These are phyloP conservation scores for Plasmopara viticola DNA, from an alignment of 352 stramenopile species.

Conservation along the genomic window DNA sequence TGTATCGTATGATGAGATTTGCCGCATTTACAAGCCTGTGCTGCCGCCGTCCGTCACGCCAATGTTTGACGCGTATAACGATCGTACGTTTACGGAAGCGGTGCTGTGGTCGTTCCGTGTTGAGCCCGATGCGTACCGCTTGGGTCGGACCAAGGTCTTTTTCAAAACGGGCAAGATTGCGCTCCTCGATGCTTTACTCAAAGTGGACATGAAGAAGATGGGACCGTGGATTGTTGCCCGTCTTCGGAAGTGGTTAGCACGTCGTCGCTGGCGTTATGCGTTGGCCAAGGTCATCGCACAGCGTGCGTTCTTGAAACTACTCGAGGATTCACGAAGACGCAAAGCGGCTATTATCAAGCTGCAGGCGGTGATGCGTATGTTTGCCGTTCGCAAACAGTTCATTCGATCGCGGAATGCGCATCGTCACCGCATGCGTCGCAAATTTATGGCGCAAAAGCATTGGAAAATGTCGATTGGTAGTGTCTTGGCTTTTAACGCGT, in stretches of 20 bases:
- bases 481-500: constrained; percentile 59
- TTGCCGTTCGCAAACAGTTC: constrained; percentile 78
- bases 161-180: constrained; percentile 91
- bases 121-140: constrained; percentile 74
- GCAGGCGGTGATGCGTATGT: constrained; percentile 84
- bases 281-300: constrained; percentile 81
- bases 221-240: constrained; percentile 79
- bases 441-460: constrained; percentile 62
- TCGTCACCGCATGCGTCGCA: constrained; percentile 57
- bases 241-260: constrained; percentile 78
- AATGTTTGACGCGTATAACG: constrained; percentile 80
- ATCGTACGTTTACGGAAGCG: constrained; percentile 82
- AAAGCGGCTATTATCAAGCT: constrained; percentile 77
- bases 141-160: constrained; percentile 88
- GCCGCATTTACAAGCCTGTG: constrained; percentile 80
- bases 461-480: constrained; percentile 64
- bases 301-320: constrained; percentile 72
- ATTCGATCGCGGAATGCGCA: constrained; percentile 58
- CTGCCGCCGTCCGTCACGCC: constrained; percentile 62
- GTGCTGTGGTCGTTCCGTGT: constrained; percentile 89
- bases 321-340: constrained; percentile 65
- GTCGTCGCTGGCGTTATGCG: constrained; percentile 79
- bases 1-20: constrained; percentile 87
- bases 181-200: constrained; percentile 78
- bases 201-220: constrained; percentile 89